Evolutionary conservation across 1,284 basidiomycete species (phyloP), one percentile per base, ranked within the genome.

Genomic region (Trichosporon asahii): DNA sequence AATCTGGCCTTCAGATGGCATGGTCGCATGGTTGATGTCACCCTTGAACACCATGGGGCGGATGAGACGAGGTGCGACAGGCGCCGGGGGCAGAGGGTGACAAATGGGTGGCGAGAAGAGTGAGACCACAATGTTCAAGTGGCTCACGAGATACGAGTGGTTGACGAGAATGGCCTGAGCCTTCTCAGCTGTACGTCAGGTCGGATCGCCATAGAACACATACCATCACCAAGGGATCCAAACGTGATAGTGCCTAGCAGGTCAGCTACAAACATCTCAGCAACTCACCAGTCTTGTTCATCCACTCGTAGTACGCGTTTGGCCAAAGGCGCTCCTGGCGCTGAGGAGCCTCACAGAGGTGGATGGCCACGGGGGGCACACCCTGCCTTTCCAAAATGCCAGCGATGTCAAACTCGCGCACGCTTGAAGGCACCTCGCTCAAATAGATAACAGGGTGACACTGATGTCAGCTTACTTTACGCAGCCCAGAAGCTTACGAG

Each of bases 101-200:
- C 29, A 25, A 63, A 64, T 68, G 33, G 76, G 72, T 90, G 23
- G 91, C 88, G 29, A 91, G 91, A 70, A 94, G 84, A 68, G 90
- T 85, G 73, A 94, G 84, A 72, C 85, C 83, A 37, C 88, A 86
- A 66, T 87, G 84, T 29, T 89, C 88, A 49, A 85, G 79, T 65
- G 88, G 76, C 72, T 85, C 86, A 64, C 88, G 87, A 93, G 86
- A 44, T 67, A 73, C 44, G 89, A 88, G 76, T 91, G 90, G 73
- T 87, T 88, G 79, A 92, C 89, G 44, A 95, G 86, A 14, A 90
- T 92, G 15, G 92, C 90, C 15, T 94, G 86, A 3, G 93, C 93
- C 82, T 92, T 93, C 84, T 95, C 93, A 74, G 92, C 93, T 94
- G 79, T 2, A 40, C 23, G 55, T 69, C 44, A 69, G 68, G 37